Evolutionary conservation across 1,284 basidiomycete genomes (phyloP).

Genomic region (Apiotrichum laibachii): DNA sequence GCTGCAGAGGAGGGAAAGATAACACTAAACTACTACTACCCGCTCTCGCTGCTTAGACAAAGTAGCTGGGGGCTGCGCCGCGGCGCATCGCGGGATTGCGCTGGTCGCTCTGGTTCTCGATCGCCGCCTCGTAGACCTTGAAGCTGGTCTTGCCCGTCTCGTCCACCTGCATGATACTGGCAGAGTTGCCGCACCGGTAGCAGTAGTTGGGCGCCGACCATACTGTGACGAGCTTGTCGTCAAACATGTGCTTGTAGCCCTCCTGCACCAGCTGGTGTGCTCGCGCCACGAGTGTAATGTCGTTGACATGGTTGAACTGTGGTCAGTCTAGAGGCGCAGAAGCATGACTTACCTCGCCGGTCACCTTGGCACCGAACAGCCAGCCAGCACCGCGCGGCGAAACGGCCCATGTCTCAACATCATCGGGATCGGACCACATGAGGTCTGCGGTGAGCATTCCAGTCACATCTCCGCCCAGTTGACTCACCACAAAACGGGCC

Average conservation of each 20-base stretch:
- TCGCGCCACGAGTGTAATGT: slow-evolving; percentile 76
- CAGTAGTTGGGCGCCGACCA: slow-evolving; percentile 98
- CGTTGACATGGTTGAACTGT: slow-evolving; percentile 90
- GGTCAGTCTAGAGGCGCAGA: background rate
- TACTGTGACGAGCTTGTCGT: slow-evolving; percentile 88
- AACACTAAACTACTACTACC: background rate
- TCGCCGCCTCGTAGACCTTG: slow-evolving; percentile 76
- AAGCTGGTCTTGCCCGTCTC: slow-evolving; percentile 63
- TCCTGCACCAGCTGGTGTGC: slow-evolving; percentile 96
- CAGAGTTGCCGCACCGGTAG: slow-evolving; percentile 78
- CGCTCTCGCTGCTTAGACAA: slow-evolving; percentile 15
- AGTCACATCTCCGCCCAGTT: background rate
- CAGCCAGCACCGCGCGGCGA: slow-evolving; percentile 92
- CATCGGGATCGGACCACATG: slow-evolving; percentile 98
- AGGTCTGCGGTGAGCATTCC: slow-evolving; percentile 61
- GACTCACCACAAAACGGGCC: slow-evolving; percentile 88
- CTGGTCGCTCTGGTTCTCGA: slow-evolving; percentile 75
- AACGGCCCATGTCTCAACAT: slow-evolving; percentile 92
- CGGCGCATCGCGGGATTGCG: slow-evolving; percentile 49
- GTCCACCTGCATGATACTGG: slow-evolving; percentile 66
- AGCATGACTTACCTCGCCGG: slow-evolving; percentile 64
- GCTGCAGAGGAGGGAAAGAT: too few relatives aligned
- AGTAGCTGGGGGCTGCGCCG: slow-evolving; percentile 27
- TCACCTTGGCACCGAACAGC: slow-evolving; percentile 87
- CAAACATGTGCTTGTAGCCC: slow-evolving; percentile 98